phyloP scores from a whole-genome alignment of 495 filamentous ascomycete species.

The Aspergillus bertholletiae region DNA sequence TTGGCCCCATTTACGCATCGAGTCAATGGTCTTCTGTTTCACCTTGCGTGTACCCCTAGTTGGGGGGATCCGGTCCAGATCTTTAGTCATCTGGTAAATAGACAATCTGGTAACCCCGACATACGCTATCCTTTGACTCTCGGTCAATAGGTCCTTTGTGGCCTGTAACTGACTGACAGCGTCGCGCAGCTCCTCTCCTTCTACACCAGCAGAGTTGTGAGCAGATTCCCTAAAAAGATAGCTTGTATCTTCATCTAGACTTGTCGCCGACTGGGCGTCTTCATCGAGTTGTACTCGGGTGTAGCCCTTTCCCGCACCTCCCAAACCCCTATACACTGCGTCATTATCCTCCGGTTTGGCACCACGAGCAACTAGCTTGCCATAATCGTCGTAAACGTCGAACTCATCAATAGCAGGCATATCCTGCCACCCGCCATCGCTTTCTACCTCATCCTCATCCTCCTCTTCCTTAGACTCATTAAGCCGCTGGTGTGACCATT shows the following conservation, averaged over 20 bases:
- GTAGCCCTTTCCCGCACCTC: slow-evolving; percentile 91
- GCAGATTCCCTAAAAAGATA: slow-evolving; percentile 80
- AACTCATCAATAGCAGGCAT: slow-evolving; percentile 93
- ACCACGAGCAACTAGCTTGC: slow-evolving; percentile 77
- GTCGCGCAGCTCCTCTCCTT: slow-evolving; percentile 80
- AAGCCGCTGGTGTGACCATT: slow-evolving; percentile 89
- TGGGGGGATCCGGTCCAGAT: slow-evolving; percentile 53
- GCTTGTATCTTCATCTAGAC: slow-evolving; percentile 94
- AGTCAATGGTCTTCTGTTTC: slow-evolving; percentile 63
- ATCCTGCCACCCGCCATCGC: slow-evolving; percentile 71
- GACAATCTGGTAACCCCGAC: slow-evolving; percentile 82
- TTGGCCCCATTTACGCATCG: slow-evolving; percentile 92
- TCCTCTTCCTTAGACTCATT: slow-evolving; percentile 49
- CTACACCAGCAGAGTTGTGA: slow-evolving; percentile 57
- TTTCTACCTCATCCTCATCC: slow-evolving; percentile 38
- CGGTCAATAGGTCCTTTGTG: slow-evolving; percentile 92
- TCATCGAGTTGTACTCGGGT: slow-evolving; percentile 91
- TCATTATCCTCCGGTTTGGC: slow-evolving; percentile 66
- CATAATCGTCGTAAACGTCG: slow-evolving; percentile 94
- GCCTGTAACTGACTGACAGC: slow-evolving; percentile 87
- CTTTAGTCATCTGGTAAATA: slow-evolving; percentile 70
- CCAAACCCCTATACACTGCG: slow-evolving; percentile 68
- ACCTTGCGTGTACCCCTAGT: slow-evolving; percentile 62
- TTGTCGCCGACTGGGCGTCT: slow-evolving; percentile 87
- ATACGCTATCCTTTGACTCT: slow-evolving; percentile 94